These are phyloP conservation scores for Chaetomium strumarium DNA, from an alignment of 2,329 filamentous ascomycete species.

Conservation along the genomic window DNA sequence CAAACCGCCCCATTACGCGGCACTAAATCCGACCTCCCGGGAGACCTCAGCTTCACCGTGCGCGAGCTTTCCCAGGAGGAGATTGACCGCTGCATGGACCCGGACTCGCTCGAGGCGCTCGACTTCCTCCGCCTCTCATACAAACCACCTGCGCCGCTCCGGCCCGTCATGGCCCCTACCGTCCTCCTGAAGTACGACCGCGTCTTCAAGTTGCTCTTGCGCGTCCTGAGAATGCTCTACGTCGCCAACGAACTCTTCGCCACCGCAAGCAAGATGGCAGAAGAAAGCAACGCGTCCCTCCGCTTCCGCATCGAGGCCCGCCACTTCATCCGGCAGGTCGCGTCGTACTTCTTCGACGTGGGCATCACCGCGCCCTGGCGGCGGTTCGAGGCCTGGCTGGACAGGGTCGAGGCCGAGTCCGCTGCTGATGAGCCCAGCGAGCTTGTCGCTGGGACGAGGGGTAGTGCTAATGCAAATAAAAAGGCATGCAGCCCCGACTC, in stretches of 20 bases:
- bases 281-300: constrained; percentile 38
- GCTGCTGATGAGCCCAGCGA: too few species aligned
- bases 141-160: constrained; percentile 64
- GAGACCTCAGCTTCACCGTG: constrained; percentile 75
- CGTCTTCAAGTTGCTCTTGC: constrained; percentile 74
- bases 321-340: constrained; percentile 68
- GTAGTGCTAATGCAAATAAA: background rate
- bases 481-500: constrained; percentile 51
- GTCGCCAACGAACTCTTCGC: constrained; percentile 57
- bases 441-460: too few species aligned
- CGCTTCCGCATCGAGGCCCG: constrained; percentile 71
- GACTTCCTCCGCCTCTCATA: constrained; percentile 90
- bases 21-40: constrained; percentile 45
- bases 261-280: constrained; percentile 24
- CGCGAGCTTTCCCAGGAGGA: constrained; percentile 73
- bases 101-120: constrained; percentile 77
- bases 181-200: constrained; percentile 76
- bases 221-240: constrained; percentile 72
- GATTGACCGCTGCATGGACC: constrained; percentile 76
- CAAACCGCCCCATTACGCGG: background rate
- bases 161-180: constrained; percentile 64
- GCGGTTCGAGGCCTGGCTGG: constrained; percentile 60
- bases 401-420: constrained; percentile 47
- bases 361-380: constrained; percentile 71
- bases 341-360: constrained; percentile 73